phyloP scores from a whole-genome alignment of 805 yeast genomes.

The Debaryomyces prosopidis region DNA sequence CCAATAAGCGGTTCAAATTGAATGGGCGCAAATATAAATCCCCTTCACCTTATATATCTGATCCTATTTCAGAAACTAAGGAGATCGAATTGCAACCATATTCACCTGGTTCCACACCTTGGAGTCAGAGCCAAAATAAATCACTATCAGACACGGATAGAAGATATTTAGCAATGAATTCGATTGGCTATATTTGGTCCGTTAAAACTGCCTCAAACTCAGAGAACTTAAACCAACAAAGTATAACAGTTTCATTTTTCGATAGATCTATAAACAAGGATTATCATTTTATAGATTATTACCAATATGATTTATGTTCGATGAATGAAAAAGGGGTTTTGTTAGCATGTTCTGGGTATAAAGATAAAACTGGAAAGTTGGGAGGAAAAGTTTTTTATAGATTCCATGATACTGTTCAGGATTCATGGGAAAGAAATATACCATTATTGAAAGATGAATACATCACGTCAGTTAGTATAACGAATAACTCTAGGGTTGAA shows the following conservation, averaged over 20 bases:
- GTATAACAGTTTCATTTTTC: conserved; percentile 85
- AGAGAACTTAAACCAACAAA: conserved; percentile 38
- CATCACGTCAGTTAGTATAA: conserved; percentile 69
- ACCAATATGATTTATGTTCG: conserved; percentile 72
- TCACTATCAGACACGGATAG: conserved; percentile 43
- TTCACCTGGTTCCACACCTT: conserved; percentile 86
- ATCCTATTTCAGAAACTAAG: not conserved
- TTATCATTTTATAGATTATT: conserved; percentile 79
- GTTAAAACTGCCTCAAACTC: conserved; percentile 43
- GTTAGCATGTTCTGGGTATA: conserved; percentile 46
- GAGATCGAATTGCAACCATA: conserved; percentile 52
- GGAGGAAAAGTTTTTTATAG: conserved; percentile 59
- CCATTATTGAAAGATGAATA: conserved; percentile 57
- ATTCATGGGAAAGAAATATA: conserved; percentile 70
- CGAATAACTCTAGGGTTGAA: conserved; percentile 16
- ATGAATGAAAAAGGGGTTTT: conserved; percentile 67
- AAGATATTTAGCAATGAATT: conserved; percentile 78
- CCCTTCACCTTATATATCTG: not conserved
- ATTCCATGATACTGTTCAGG: conserved; percentile 62
- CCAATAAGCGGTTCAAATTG: conserved; percentile 24
- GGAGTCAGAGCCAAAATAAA: conserved; percentile 13
- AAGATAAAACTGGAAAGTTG: conserved; percentile 16
- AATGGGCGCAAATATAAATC: conserved; percentile 11
- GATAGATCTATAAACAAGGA: conserved; percentile 75
- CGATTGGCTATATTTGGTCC: conserved; percentile 79